phyloP scores from a whole-genome alignment of 257 asterid species.

The Solanum tarijense region DNA sequence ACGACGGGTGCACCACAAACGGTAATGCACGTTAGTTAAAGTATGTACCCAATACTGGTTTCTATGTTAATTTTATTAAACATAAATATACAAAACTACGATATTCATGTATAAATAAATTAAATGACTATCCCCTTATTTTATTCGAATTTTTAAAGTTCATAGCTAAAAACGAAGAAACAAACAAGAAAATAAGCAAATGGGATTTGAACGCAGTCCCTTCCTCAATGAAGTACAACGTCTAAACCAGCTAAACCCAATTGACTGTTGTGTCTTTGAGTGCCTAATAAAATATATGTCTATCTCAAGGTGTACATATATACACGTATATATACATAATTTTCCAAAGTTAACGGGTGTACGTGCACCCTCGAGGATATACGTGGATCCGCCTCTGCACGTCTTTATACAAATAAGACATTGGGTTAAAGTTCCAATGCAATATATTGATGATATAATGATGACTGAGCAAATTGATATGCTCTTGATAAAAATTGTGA shows the following conservation, averaged over 20 bases:
- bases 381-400: background rate
- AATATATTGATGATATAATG: background rate
- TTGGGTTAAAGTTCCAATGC: background rate
- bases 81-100: background rate
- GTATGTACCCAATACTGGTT: background rate
- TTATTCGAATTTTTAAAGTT: too few relatives aligned
- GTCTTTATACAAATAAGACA: background rate
- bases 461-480: background rate
- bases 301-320: too few relatives aligned
- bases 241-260: background rate
- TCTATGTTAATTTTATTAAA: background rate
- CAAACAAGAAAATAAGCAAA: background rate
- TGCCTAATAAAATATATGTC: background rate
- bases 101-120: background rate
- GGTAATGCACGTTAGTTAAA: background rate
- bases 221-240: background rate
- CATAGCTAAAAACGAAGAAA: background rate
- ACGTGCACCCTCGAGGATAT: background rate
- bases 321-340: too few relatives aligned
- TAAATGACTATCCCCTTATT: background rate
- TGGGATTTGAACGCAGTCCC: background rate
- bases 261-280: background rate
- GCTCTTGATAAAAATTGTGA: background rate
- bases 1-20: background rate
- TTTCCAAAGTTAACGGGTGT: background rate